A percentile compares a stretch with the other conserved stretches of the same genome.
Evolutionary conservation across 2,329 filamentous ascomycete species (phyloP).

Genomic region (Hymenoscyphus repandus): DNA sequence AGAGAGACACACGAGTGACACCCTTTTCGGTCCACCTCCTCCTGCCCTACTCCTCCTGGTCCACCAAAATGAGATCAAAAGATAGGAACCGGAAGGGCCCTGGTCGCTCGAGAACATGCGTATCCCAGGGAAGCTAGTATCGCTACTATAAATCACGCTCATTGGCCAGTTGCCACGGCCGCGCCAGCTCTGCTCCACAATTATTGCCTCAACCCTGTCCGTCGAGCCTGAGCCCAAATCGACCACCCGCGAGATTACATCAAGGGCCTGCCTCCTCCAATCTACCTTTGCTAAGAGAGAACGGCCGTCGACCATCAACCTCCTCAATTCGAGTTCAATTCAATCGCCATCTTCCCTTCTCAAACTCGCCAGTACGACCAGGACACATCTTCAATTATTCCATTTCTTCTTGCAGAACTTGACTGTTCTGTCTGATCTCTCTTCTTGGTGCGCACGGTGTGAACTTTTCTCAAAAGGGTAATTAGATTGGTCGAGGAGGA

Average conservation of each 20-base stretch:
- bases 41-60: too few relatives aligned
- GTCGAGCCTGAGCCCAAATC: too few relatives aligned
- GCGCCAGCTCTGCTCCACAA: too few relatives aligned
- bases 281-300: neutral
- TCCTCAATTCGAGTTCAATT: neutral
- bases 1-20: too few relatives aligned
- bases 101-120: too few relatives aligned
- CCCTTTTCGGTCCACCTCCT: too few relatives aligned
- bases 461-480: neutral
- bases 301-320: neutral
- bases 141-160: too few relatives aligned
- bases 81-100: too few relatives aligned
- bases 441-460: neutral
- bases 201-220: too few relatives aligned
- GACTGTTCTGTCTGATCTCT: neutral
- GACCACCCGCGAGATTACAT: neutral
- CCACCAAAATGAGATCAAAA: too few relatives aligned
- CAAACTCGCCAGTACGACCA: neutral
- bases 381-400: slow-evolving; percentile 2
- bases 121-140: too few relatives aligned
- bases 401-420: slow-evolving; percentile 2
- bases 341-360: neutral
- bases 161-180: too few relatives aligned
- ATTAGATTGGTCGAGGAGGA: slow-evolving; percentile 1
- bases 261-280: neutral